Percentiles rank a stretch among this genome's conserved stretches.
These are phyloP conservation scores for Taphrina confusa DNA, from an alignment of 1,139 yeast species.

Conservation along the genomic window DNA sequence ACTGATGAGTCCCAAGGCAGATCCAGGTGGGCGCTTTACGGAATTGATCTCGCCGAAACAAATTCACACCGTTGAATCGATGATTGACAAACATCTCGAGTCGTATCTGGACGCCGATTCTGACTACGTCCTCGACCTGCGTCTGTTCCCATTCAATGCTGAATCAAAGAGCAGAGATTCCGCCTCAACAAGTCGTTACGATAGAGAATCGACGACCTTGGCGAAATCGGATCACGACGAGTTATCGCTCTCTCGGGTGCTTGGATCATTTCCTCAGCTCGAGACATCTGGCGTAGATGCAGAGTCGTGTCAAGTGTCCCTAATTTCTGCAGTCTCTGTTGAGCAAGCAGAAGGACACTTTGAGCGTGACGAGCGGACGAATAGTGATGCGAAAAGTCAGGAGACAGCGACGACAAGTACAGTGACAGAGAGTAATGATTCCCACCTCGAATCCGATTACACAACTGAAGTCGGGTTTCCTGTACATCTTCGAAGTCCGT, in stretches of 20 bases:
- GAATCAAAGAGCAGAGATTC: background rate
- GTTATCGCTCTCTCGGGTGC: background rate
- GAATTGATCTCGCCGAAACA: conserved; percentile 1
- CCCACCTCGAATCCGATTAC: background rate
- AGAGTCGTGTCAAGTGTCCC: too few relatives aligned
- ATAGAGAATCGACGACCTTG: background rate
- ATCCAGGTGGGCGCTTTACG: background rate
- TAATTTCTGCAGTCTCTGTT: too few relatives aligned
- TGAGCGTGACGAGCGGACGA: background rate
- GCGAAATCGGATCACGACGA: background rate
- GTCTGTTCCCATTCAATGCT: background rate
- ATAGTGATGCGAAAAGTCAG: background rate
- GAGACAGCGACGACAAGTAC: background rate
- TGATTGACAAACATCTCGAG: conserved; percentile 6
- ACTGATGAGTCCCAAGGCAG: too few relatives aligned
- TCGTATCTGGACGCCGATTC: background rate
- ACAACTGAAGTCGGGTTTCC: background rate
- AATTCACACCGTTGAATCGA: background rate
- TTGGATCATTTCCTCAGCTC: background rate
- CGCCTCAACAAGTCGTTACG: background rate
- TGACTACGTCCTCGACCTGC: background rate
- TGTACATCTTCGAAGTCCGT: conserved; percentile 4
- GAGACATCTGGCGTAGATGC: too few relatives aligned
- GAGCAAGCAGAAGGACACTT: background rate
- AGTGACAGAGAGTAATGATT: background rate